Evolutionary conservation across 306 rosid genomes (phyloP).

Genomic region (Datisca glomerata): DNA sequence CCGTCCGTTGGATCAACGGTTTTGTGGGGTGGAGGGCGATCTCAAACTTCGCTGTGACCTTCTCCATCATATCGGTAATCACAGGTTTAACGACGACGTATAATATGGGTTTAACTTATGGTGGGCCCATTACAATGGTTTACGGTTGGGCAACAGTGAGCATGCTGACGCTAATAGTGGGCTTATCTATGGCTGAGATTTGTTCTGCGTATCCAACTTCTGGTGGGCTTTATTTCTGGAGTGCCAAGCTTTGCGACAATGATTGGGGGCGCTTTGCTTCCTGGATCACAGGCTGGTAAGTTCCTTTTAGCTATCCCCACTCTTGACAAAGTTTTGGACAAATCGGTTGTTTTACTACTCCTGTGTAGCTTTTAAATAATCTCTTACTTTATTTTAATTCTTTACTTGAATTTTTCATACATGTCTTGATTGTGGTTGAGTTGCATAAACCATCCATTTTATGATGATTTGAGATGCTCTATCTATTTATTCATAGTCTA

Average conservation of each 20-base stretch:
- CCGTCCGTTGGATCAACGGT: background rate
- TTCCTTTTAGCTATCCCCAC: background rate
- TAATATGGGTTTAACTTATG: slow-evolving; percentile 19
- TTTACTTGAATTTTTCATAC: no score
- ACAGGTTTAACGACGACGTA: slow-evolving; percentile 30
- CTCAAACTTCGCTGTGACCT: slow-evolving; percentile 30
- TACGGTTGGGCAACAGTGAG: slow-evolving; percentile 34
- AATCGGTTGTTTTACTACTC: no score
- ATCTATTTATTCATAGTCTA: no score
- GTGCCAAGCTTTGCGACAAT: slow-evolving; percentile 22
- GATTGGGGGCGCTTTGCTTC: slow-evolving; percentile 29
- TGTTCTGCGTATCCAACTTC: slow-evolving; percentile 39
- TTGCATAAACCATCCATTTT: no score
- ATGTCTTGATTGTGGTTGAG: no score
- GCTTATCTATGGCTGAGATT: slow-evolving; percentile 33
- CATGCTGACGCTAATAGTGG: slow-evolving; percentile 21
- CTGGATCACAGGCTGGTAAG: slow-evolving; percentile 41
- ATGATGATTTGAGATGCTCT: no score
- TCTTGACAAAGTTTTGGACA: no score
- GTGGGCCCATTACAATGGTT: slow-evolving; percentile 27
- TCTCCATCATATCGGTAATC: slow-evolving; percentile 27
- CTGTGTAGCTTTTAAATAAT: no score
- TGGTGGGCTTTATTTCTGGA: slow-evolving; percentile 46
- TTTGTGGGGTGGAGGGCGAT: slow-evolving; percentile 15
- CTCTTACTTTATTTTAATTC: no score